Base-by-base conservation (phyloP, 768 basidiomycete genomes). In the Boletus insuetus region DNA sequence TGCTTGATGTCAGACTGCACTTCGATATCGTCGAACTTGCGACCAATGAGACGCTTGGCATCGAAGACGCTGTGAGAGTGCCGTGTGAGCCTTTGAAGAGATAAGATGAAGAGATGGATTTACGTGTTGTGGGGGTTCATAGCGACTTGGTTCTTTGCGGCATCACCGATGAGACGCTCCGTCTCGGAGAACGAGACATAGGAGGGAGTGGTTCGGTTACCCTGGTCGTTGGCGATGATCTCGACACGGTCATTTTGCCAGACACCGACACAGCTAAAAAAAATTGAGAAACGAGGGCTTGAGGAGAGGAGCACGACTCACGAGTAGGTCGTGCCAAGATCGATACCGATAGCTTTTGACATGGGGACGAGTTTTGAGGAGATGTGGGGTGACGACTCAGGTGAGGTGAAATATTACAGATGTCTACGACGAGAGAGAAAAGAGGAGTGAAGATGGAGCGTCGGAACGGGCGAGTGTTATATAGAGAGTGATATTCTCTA, bases 231-330 rank as follows among this genome's bases (percentile, higher is more conserved):
- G 76, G 90, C 90, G 71, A 98, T 98, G 79, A 97, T 97, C 78
- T 97, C 95, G 62, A 97, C 95, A 72, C 95, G 91, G 80, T 98
- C 96, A 69, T 97, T 94, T 82, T 95, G 92, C 94, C 95, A 98
- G 59, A 98, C 95, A 82, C 91, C 96, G 67, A 98, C 96, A 75
- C 95, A 98, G n/a, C 91, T 94, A 72, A 29, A 56, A 12, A 51
- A 68, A 44, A 46, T 57, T 38, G 20, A 58, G 53, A 37, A 37
- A 53, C 37, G 43, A 53, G 24, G 40, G 5, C 5, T 13, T 13
- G 17, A 34, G 31, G 34, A 13, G 13, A 26, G 11, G 39, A 44
- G 49, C 32, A 26, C 17, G 12, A 81, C 88, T 62, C 70, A 91
- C 89, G 90, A 92, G 81, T 92, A 92, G 49, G 94, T 97, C 58